Conservation (phyloP, 176 grass and related monocot species). For the Luzula sylvatica region DNA sequence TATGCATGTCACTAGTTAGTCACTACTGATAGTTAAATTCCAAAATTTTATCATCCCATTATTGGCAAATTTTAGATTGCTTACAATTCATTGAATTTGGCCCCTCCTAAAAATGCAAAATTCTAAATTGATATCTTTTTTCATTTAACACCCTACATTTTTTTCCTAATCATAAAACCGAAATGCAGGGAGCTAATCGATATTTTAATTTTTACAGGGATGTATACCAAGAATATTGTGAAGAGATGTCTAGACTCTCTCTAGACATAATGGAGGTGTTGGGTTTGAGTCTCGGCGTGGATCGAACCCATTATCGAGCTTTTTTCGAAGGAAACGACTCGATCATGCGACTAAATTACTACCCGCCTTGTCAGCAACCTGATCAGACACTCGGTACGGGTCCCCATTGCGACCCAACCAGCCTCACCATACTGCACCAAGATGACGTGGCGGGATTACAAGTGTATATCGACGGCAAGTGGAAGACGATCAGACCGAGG, state of each 20-base stretch:
- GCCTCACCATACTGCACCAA: conserved; percentile 94
- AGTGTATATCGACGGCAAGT: conserved; percentile 42
- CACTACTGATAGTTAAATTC: conserved; percentile 3
- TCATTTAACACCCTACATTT: background rate
- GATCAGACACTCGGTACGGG: conserved; percentile 60
- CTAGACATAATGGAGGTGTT: conserved; percentile 84
- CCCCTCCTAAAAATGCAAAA: background rate
- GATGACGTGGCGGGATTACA: conserved; percentile 75
- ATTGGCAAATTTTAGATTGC: conserved; percentile 3
- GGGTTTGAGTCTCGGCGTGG: conserved; percentile 51
- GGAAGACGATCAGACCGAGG: conserved; percentile 34
- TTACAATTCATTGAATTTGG: background rate
- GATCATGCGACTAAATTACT: conserved; percentile 96
- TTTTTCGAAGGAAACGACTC: conserved; percentile 79
- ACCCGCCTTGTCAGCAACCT: conserved; percentile 80
- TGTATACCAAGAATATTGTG: conserved; percentile 53
- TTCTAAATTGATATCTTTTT: background rate
- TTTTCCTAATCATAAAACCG: background rate
- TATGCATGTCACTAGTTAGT: background rate
- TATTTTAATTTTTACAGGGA: conserved; percentile 17
- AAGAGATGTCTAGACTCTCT: conserved; percentile 64
- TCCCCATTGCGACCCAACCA: conserved; percentile 85
- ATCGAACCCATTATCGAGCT: conserved; percentile 27
- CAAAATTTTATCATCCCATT: background rate
- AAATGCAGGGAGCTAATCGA: background rate